Evolutionary conservation across 441 rosid genomes (phyloP).

Genomic region (Syzygium syzygioides): DNA sequence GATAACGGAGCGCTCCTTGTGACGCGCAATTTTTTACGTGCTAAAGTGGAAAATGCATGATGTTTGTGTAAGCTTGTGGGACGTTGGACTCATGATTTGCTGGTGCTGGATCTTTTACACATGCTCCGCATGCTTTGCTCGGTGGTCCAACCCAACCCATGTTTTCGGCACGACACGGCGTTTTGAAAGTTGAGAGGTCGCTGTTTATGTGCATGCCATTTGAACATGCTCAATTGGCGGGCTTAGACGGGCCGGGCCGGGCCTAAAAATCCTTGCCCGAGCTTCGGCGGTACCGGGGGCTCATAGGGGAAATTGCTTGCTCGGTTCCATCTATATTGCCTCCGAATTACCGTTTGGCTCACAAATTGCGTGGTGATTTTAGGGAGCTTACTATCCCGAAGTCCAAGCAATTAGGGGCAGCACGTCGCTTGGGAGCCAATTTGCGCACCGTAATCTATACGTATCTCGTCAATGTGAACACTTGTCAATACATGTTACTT

Average conservation of each 20-base stretch:
- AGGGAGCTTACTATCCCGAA: background rate
- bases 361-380: background rate
- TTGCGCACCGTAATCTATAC: too few relatives aligned
- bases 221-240: background rate
- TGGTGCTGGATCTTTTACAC: background rate
- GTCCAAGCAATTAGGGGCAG: background rate
- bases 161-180: background rate
- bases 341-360: background rate
- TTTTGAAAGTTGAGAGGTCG: background rate
- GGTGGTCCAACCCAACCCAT: background rate
- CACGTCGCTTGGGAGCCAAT: too few relatives aligned
- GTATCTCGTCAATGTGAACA: too few relatives aligned
- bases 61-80: background rate
- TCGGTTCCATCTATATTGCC: background rate
- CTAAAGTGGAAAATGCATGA: background rate
- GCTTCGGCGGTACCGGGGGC: background rate
- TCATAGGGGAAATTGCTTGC: background rate
- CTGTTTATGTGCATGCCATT: background rate
- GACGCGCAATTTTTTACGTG: background rate
- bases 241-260: background rate
- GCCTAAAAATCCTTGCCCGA: background rate
- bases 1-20: background rate
- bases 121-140: background rate
- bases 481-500: background rate
- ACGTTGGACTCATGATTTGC: background rate